Evolutionary conservation across 345 rosid genomes (phyloP), one percentile per base, ranked within the genome.

Genomic region (Populus alba): DNA sequence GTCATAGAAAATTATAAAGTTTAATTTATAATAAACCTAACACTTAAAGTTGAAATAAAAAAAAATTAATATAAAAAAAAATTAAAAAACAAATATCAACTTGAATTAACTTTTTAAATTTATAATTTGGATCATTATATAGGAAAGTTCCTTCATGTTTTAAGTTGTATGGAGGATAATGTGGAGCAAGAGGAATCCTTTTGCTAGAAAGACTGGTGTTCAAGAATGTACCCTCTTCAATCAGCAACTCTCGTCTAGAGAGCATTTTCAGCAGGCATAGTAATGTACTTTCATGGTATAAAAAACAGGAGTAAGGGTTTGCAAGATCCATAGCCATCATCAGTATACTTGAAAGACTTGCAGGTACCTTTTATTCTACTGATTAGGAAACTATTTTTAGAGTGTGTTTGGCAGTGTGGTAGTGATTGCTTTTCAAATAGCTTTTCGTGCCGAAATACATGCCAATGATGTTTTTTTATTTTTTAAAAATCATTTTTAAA

Each of bases 301-400:
- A 92, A 92, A 74, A 77, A 87, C 77, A 93, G 94, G 11, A 88
- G 94, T 66, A 86, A 88, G 75, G 94, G 94, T 35, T 91, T 47
- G 86, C 90, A 71, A 85, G 97, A 82, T 75, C 91, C 25, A 85
- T 91, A 68, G 91, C 98, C 47, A 91, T 92, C 68, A 81, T 92
- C 68, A 81, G 89, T 65, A 86, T 91, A 93, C 92, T 96, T 61
- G 97, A 90, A 85, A 89, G 93, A 79, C 86, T 96, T 81, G 97
- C 97, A 75, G 97, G 97, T 89, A 68, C 35, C 29, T 11, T 66
- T 23, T 38, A 12, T 8, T 66, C 29, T 38, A 16, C 7, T 8
- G 10, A 77, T 22, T 61, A 77, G 73, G 27, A 11, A 33, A 55
- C 27, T 13, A 25, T 35, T 70, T 45, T 25, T n/a, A n/a, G n/a